Evolutionary conservation across 306 rosid species (phyloP), one percentile per base, ranked within the genome.

Genomic region (Quercus gilva): DNA sequence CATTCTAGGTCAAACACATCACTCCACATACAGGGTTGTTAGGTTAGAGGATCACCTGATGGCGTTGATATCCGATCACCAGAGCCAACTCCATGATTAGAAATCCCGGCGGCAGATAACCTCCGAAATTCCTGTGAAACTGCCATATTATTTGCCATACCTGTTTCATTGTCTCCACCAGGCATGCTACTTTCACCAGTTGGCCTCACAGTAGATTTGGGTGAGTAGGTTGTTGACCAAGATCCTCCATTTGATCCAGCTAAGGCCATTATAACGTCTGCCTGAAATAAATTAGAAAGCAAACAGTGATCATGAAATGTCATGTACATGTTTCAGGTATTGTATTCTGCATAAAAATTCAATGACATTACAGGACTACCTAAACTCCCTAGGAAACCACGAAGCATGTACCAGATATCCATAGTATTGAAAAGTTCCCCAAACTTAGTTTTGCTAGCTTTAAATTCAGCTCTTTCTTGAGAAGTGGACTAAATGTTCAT

Each of bases 241-340:
- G 98, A 95, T 67, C 96, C 99, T 60, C 99, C 99, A 51, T 91
- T 95, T 81, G 99, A 95, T 67, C 98, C 98, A 23, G 99, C 99
- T 63, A 95, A 88, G 81, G 97, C 90, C 98, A 95, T 93, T 91
- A 95, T 95, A 74, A 95, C 88, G 70, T 95, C 98, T 72, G 97
- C 98, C 99, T 95, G 96, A 65, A 75, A 73, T 78, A 82, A 51
- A 7, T 74, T 77, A 78, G 55, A 68, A 55, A 78, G 20, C 70
- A 82, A 58, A 71, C 55, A 71, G 43, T 31, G 64, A 74, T 55
- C 75, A 76, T 65, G 76, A 43, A 57, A 76, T n/a, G 75, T 75
- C 58, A 78, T 18, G 35, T 74, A 71, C 20, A 15, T 2, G 12
- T 55, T 35, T 35, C 45, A 31, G 71, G 49, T 31, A 31, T 43